A percentile compares a stretch with the other conserved stretches of the same genome.
These are phyloP conservation scores for Ophiocordyceps unilateralis DNA, from an alignment of 2,329 filamentous ascomycete species.

Conservation along the genomic window DNA sequence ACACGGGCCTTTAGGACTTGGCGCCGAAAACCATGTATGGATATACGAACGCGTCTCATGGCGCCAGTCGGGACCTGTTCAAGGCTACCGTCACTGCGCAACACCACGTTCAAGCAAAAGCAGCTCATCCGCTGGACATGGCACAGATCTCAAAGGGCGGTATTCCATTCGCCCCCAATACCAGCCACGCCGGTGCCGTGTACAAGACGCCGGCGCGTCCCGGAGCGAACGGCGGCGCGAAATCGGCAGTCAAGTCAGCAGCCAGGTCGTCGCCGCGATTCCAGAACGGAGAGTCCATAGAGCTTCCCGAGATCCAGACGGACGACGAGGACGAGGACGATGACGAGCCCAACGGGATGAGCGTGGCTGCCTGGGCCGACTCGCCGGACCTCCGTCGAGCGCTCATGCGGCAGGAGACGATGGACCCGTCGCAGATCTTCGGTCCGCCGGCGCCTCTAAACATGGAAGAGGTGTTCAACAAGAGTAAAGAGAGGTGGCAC, in stretches of 20 bases:
- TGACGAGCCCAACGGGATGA: conserved; percentile 32
- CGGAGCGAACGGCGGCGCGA: conserved; percentile 21
- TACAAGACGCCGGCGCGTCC: conserved; percentile 56
- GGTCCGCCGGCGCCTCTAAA: conserved; percentile 74
- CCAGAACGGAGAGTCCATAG: conserved; percentile 76
- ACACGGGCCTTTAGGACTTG: conserved; percentile 32
- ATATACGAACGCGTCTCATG: conserved; percentile 41
- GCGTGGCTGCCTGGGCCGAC: conserved; percentile 73
- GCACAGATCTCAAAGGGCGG: conserved; percentile 75
- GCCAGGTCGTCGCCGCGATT: conserved; percentile 65
- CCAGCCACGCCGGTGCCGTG: conserved; percentile 33
- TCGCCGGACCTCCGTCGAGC: conserved; percentile 64
- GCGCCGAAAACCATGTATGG: conserved; percentile 44
- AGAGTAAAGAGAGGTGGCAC: conserved; percentile 69
- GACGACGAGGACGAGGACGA: conserved; percentile 82
- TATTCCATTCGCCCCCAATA: conserved; percentile 70
- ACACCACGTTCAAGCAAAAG: conserved; percentile 45
- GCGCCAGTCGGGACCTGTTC: conserved; percentile 39
- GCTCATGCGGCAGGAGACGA: conserved; percentile 64
- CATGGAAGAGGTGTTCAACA: conserved; percentile 93
- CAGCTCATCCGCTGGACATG: conserved; percentile 61
- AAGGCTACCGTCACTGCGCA: conserved; percentile 50
- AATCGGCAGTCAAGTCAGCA: conserved; percentile 42
- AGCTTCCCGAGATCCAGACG: conserved; percentile 86
- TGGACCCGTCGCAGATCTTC: conserved; percentile 76